Base-by-base conservation (phyloP, 2,329 filamentous ascomycete genomes). In the Pseudogymnoascus sp. region DNA sequence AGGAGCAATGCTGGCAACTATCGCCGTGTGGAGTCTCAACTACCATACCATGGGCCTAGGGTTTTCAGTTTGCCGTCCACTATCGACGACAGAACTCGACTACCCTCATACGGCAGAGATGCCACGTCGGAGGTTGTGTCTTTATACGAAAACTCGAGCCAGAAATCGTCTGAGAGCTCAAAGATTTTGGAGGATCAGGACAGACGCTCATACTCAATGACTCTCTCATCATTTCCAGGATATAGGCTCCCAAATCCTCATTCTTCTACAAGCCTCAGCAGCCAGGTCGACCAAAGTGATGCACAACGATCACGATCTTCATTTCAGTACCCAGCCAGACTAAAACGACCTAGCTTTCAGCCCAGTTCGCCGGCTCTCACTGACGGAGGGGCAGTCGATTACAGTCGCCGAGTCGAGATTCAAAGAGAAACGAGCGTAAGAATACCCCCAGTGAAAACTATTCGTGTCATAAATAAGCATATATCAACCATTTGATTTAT, bases 301-400 rank as follows among this genome's bases (percentile, higher is more conserved):
- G 66, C 78, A 58, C 80, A 81, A 65, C 76, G 81, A n/a, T 79
- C 81, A 57, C 76, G 81, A 30, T 84, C 82, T 20, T 82, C 82
- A 1, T 84, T 81, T 63, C 80, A 80, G 20, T 84, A 85, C 62
- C 81, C 82, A 25, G 79, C 81, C 50, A 78, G 82, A 16, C 70
- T 84, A 34, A 83, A 78, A 67, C 77, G 82, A 18, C 81, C 80
- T 16, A 80, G 80, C 2, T 71, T 71, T 59, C 69, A 69, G 2
- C 70, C 70, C 39, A 70, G 67, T 14, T 72, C 70, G 11, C 70
- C 70, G 57, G 70, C 69, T 32, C 63, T 71, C 35, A 70, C 68
- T 9, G 69, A 71, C 65, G 69, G 68, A n/a, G 70, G 69, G n/a
- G 62, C 54, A 2, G 60, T 70, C 60, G 69, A 71, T 58, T 71